Evolutionary conservation across 768 basidiomycete species (phyloP).

Genomic region (Xerocomus brunneocitrinus): DNA sequence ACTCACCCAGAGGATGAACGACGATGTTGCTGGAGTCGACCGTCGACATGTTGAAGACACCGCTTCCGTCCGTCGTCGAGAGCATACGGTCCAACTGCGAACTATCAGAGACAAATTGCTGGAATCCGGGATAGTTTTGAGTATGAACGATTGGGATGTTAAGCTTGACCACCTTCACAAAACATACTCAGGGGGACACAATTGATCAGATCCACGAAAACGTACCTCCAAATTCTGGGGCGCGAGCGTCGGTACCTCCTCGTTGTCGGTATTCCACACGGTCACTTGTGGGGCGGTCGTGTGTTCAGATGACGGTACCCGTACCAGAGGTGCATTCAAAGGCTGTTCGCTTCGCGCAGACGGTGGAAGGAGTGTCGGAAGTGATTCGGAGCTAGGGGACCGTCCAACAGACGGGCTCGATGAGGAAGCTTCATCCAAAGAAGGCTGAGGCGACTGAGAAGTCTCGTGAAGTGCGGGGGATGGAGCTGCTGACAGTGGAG

Average conservation of each 20-base stretch:
- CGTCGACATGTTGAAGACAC: conserved; percentile 34
- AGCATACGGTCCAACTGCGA: conserved; percentile 15
- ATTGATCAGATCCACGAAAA: not conserved
- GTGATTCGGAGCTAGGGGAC: conserved; percentile 7
- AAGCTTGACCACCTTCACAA: conserved; percentile 12
- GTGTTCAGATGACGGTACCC: conserved; percentile 1
- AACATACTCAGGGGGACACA: not conserved
- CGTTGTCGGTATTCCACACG: conserved; percentile 10
- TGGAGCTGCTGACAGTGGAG: conserved; percentile 47
- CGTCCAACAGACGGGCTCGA: conserved; percentile 7
- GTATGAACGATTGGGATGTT: conserved; percentile 11
- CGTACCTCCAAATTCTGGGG: conserved; percentile 12
- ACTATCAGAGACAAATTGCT: not conserved
- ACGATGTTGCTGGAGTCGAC: conserved; percentile 31
- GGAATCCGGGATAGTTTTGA: conserved; percentile 3
- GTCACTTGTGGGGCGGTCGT: not conserved
- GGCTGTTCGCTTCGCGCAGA: not conserved
- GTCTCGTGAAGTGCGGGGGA: conserved; percentile 35
- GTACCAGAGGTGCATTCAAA: not conserved
- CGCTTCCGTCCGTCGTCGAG: conserved; percentile 29
- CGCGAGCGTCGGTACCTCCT: not conserved
- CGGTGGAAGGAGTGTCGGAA: conserved; percentile 2
- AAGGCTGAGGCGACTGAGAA: conserved; percentile 6
- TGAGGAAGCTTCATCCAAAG: conserved; percentile 14
- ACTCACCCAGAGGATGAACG: conserved; percentile 33